phyloP scores from a whole-genome alignment of 352 stramenopile genomes.

The Globisporangium lucens region DNA sequence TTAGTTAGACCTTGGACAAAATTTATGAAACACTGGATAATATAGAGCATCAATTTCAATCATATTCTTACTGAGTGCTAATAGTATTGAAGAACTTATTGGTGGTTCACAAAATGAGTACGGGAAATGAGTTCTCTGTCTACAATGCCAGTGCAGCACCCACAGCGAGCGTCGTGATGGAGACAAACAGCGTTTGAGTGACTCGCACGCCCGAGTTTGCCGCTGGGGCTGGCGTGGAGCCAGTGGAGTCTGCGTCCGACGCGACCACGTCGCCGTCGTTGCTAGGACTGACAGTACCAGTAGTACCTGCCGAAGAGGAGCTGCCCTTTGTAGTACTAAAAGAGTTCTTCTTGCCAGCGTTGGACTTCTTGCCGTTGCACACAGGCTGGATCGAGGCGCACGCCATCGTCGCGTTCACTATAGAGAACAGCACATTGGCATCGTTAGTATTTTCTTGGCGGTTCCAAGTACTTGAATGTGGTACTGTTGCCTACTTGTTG shows the following conservation, averaged over 20 bases:
- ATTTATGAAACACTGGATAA: background rate
- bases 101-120: background rate
- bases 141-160: background rate
- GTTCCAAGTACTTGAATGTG: background rate
- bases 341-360: slow-evolving; percentile 38
- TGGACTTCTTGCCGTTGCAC: slow-evolving; percentile 58
- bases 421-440: background rate
- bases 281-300: background rate
- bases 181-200: background rate
- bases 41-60: background rate
- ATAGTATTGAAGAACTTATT: background rate
- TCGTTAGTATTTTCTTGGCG: background rate
- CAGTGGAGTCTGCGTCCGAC: background rate
- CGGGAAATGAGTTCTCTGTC: background rate
- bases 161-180: background rate
- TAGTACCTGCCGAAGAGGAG: background rate
- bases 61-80: background rate
- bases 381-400: slow-evolving; percentile 51
- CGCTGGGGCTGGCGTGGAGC: background rate
- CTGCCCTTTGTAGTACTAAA: background rate
- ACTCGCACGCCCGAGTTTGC: background rate
- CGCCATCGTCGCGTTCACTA: slow-evolving; percentile 36
- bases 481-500: slow-evolving; percentile 23
- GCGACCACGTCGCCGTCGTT: background rate
- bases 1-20: background rate